Evolutionary conservation across 306 rosid species (phyloP), one percentile per base, ranked within the genome.

Genomic region (Cicer pinnatifidum): DNA sequence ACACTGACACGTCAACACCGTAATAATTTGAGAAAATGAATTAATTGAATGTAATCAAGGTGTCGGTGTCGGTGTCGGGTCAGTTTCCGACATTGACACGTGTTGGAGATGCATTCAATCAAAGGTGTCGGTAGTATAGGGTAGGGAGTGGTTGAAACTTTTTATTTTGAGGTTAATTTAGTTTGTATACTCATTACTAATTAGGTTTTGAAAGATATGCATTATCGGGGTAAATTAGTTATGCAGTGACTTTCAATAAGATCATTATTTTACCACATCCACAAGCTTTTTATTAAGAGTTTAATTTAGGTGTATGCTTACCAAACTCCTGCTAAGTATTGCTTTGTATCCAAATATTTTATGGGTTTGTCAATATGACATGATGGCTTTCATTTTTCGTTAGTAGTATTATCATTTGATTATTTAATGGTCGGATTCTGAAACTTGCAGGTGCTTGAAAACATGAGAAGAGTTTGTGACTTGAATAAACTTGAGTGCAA

Each of bases 401-500:
- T 15, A 15, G 17, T 53, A 33, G 11, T 33, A 53, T 52, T 8
- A 37, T 33, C 5, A 6, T 72, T 35, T 64, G 44, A 8, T 53
- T 63, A 11, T 61, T 48, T 38, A 70, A 45, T 54, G 69, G 39
- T 1, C 8, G 12, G 12, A 67, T 16, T 50, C 57, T 33, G 17
- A 5, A 74, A 37, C 9, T 16, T 77, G 77, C 84, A 91, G 99
- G 97, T 94, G 81, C 88, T 94, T 77, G 88, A 86, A 53, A 94
- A 91, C 84, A 90, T 94, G 86, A 88, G 72, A 79, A 87, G 82
- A 82, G 88, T 85, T 45, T 86, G 91, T 74, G 87, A 83, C 58
- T 74, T 94, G 78, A 94, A 94, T 82, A 83, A 88, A 75, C 88
- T 91, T 40, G 76, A 85, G 43, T 87, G 96, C 80, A 81, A 83